phyloP scores from a whole-genome alignment of 306 rosid genomes.

The Lathyrus tuberosus region DNA sequence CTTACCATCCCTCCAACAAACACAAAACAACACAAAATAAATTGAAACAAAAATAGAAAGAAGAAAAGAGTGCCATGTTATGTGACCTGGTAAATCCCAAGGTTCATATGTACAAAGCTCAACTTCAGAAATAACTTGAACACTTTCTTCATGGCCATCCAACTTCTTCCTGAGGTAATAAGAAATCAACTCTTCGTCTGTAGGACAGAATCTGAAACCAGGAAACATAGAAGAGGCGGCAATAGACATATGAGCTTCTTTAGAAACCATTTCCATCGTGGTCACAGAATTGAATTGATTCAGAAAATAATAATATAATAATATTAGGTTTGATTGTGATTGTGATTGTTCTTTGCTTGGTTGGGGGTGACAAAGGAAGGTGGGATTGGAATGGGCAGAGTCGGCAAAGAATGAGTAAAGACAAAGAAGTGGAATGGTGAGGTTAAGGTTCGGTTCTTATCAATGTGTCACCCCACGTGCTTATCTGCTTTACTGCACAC shows the following conservation, averaged over 20 bases:
- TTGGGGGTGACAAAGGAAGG: slow-evolving; percentile 19
- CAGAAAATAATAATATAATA: no score
- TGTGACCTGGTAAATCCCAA: slow-evolving; percentile 85
- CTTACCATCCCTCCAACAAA: neutral
- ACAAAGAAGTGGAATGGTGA: slow-evolving; percentile 10
- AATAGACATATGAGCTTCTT: slow-evolving; percentile 65
- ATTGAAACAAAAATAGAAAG: neutral
- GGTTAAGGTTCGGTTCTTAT: slow-evolving; percentile 36
- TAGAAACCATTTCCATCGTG: slow-evolving; percentile 45
- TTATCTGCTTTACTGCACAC: neutral
- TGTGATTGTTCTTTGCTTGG: slow-evolving; percentile 42
- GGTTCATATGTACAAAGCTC: slow-evolving; percentile 89
- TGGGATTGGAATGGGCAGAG: slow-evolving; percentile 18
- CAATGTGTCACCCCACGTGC: slow-evolving; percentile 29
- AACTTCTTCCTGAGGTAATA: slow-evolving; percentile 77
- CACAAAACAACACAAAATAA: neutral
- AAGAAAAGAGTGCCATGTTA: neutral
- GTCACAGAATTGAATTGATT: no score
- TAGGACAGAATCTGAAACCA: slow-evolving; percentile 91
- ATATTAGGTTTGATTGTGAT: neutral
- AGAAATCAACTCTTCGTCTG: slow-evolving; percentile 86
- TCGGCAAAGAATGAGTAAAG: slow-evolving; percentile 38
- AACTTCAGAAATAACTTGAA: slow-evolving; percentile 77
- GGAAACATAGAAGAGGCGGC: slow-evolving; percentile 84
- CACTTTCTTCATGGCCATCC: slow-evolving; percentile 59